A percentile compares a stretch with the other conserved stretches of the same genome.
phyloP scores from a whole-genome alignment of 768 basidiomycete genomes.

The Asterophora parasitica region DNA sequence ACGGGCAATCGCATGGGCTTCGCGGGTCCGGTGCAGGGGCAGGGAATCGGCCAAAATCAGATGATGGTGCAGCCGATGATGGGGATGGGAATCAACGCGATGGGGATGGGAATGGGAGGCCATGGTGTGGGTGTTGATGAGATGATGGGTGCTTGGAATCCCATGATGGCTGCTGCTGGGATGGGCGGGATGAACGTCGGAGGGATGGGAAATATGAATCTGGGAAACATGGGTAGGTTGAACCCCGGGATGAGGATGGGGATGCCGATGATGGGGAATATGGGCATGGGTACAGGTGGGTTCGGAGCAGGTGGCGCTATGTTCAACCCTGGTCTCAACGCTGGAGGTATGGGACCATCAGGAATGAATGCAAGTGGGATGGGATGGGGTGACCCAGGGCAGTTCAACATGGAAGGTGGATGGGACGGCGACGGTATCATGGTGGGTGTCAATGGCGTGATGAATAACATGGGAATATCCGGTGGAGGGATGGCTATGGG shows the following conservation, averaged over 20 bases:
- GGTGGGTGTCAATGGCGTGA: conserved; percentile 38
- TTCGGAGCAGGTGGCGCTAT: conserved; percentile 21
- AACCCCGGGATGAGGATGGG: conserved; percentile 23
- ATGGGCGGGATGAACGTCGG: conserved; percentile 15
- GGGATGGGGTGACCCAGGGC: conserved; percentile 31
- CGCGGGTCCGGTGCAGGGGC: conserved; percentile 18
- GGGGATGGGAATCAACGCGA: conserved; percentile 28
- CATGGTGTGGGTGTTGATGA: conserved; percentile 24
- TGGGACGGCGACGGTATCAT: conserved; percentile 32
- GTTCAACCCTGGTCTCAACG: conserved; percentile 31
- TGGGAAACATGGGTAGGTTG: conserved; percentile 26
- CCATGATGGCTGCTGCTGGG: conserved; percentile 26
- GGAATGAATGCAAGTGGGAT: conserved; percentile 28
- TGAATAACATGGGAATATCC: conserved; percentile 29
- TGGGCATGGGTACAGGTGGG: conserved; percentile 22
- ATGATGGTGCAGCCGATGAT: conserved; percentile 32
- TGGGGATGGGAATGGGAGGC: conserved; percentile 26
- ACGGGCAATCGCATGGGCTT: conserved; percentile 19
- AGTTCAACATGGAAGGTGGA: conserved; percentile 26
- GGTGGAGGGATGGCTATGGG: conserved; percentile 43
- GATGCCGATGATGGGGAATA: conserved; percentile 23
- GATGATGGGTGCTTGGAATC: conserved; percentile 33
- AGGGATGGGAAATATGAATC: conserved; percentile 25
- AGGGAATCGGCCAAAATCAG: conserved; percentile 27
- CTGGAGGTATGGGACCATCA: conserved; percentile 23